Conservation (phyloP, 257 asterid genomes). For the Solanum etuberosum region DNA sequence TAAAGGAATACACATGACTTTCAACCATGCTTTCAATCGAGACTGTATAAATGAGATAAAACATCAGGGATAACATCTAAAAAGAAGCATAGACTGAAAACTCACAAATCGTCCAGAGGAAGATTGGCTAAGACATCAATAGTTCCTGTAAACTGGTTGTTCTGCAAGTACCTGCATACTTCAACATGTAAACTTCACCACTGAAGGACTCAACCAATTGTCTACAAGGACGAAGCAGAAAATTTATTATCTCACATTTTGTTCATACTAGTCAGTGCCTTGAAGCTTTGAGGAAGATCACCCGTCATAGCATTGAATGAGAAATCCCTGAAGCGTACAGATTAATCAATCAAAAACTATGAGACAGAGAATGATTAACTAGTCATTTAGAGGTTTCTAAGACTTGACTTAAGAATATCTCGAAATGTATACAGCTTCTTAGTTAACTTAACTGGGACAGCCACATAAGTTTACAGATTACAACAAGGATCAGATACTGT, state of each 20-base stretch:
- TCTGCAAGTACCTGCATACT: slow-evolving; percentile 71
- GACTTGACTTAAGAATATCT: not conserved
- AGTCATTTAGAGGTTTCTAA: not conserved
- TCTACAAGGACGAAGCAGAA: not conserved
- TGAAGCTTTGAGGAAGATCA: slow-evolving; percentile 54
- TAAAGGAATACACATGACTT: not conserved
- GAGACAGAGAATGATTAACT: not conserved
- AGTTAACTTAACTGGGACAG: not conserved
- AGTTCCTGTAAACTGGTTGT: slow-evolving; percentile 86
- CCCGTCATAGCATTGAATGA: slow-evolving; percentile 43
- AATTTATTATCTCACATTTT: slow-evolving; percentile 31
- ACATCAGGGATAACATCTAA: not conserved
- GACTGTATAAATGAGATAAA: not conserved
- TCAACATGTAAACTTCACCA: not conserved
- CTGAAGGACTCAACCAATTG: slow-evolving; percentile 1
- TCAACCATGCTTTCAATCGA: not conserved
- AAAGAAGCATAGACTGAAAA: not conserved
- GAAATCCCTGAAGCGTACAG: slow-evolving; percentile 41
- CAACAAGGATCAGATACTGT: not conserved
- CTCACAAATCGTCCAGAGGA: slow-evolving; percentile 78
- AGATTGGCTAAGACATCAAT: slow-evolving; percentile 79
- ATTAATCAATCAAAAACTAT: not conserved
- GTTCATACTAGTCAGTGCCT: slow-evolving; percentile 26
- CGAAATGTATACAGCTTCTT: not conserved
- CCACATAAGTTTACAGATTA: not conserved